These are phyloP conservation scores for Umbellularia californica DNA, from an alignment of 164 flowering plant genomes.

Conservation along the genomic window DNA sequence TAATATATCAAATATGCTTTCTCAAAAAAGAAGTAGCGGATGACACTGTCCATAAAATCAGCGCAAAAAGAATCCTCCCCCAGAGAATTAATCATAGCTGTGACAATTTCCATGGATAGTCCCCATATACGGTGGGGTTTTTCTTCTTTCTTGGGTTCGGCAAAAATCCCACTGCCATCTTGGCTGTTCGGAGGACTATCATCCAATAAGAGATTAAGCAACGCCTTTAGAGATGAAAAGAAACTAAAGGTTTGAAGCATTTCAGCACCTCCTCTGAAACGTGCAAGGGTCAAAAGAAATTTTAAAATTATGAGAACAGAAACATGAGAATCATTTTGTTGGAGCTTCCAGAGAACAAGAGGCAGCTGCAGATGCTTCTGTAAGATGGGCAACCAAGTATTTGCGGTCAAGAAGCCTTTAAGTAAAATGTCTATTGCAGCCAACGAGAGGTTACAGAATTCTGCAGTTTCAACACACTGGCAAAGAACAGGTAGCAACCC, in stretches of 20 bases:
- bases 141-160: slow-evolving; percentile 31
- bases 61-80: slow-evolving; percentile 45
- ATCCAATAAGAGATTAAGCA: slow-evolving; percentile 42
- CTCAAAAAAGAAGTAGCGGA: slow-evolving; percentile 63
- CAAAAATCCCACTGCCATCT: slow-evolving; percentile 21
- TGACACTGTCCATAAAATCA: slow-evolving; percentile 50
- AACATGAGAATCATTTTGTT: slow-evolving; percentile 35
- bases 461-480: slow-evolving; percentile 35
- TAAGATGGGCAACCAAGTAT: slow-evolving; percentile 79
- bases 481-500: slow-evolving; percentile 75
- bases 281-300: slow-evolving; percentile 77
- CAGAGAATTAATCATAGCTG: slow-evolving; percentile 68
- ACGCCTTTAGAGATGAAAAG: slow-evolving; percentile 42
- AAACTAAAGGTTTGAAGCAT: slow-evolving; percentile 64
- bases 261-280: slow-evolving; percentile 67
- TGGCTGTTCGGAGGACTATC: slow-evolving; percentile 17
- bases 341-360: slow-evolving; percentile 51
- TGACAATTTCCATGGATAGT: slow-evolving; percentile 68
- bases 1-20: slow-evolving; percentile 51
- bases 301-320: slow-evolving; percentile 51
- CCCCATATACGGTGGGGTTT: slow-evolving; percentile 65
- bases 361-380: slow-evolving; percentile 60
- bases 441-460: slow-evolving; percentile 56
- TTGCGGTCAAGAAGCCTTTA: slow-evolving; percentile 44
- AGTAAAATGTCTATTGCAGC: slow-evolving; percentile 53